Evolutionary conservation across 768 basidiomycete genomes (phyloP).

Genomic region (Lactarius indigo): DNA sequence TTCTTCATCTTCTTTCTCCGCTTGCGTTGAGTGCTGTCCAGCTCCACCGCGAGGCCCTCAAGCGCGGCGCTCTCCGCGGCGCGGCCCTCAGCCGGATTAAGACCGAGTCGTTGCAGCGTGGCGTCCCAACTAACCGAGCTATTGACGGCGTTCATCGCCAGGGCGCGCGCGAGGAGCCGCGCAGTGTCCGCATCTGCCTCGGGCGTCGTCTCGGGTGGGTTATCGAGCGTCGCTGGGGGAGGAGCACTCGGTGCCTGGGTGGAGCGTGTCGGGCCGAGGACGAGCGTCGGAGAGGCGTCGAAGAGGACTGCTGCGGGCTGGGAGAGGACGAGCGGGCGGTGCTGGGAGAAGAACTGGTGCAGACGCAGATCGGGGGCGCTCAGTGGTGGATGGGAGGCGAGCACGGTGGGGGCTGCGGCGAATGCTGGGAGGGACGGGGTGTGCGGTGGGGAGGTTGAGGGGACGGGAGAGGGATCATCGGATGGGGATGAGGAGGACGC

Average conservation of each 20-base stretch:
- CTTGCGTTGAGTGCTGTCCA: conserved; percentile 85
- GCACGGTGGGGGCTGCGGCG: conserved; percentile 14
- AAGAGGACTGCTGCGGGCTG: conserved; percentile 59
- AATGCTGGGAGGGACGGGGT: not conserved
- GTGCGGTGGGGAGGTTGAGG: not conserved
- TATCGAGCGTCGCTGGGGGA: conserved; percentile 34
- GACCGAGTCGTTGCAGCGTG: conserved; percentile 59
- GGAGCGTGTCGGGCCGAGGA: not conserved
- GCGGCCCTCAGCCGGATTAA: conserved; percentile 50
- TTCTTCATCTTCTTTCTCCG: conserved; percentile 94
- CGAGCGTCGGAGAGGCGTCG: conserved; percentile 29
- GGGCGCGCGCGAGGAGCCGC: conserved; percentile 69
- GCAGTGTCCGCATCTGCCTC: conserved; percentile 81
- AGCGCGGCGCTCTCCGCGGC: conserved; percentile 51
- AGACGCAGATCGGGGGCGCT: conserved; percentile 69
- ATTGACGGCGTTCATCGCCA: conserved; percentile 65
- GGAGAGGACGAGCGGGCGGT: conserved; percentile 69
- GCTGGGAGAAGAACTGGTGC: conserved; percentile 81
- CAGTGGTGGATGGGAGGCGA: conserved; percentile 50
- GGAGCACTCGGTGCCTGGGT: conserved; percentile 15
- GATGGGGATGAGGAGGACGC: not conserved
- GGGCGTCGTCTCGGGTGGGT: conserved; percentile 47
- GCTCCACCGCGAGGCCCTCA: conserved; percentile 59
- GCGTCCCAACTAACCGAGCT: conserved; percentile 65
- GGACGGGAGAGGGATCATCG: conserved; percentile 11